Evolutionary conservation across 1,284 basidiomycete genomes (phyloP).

Genomic region (Pseudozyma hubeiensis): DNA sequence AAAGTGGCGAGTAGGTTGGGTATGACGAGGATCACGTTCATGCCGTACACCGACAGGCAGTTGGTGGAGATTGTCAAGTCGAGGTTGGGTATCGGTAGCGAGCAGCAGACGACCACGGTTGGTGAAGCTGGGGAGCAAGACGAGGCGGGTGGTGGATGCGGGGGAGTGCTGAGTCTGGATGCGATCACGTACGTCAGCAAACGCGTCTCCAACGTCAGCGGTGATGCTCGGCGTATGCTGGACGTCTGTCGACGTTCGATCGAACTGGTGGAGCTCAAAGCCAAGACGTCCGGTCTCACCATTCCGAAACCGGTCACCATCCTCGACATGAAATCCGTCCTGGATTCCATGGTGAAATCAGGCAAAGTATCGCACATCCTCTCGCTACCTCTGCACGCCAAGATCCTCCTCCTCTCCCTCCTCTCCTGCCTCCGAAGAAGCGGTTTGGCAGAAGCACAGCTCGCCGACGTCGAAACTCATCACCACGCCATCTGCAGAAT

Average conservation of each 20-base stretch:
- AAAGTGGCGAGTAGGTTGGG: slow-evolving; percentile 92
- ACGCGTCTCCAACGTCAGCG: slow-evolving; percentile 90
- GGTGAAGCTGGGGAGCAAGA: background rate
- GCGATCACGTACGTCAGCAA: slow-evolving; percentile 90
- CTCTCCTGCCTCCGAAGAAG: slow-evolving; percentile 84
- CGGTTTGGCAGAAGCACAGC: slow-evolving; percentile 87
- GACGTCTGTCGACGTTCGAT: slow-evolving; percentile 81
- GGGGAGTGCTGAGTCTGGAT: slow-evolving; percentile 74
- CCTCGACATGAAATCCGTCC: slow-evolving; percentile 82
- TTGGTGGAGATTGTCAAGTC: slow-evolving; percentile 87
- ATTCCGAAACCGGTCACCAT: slow-evolving; percentile 74
- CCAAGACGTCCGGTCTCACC: slow-evolving; percentile 51
- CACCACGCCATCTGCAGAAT: slow-evolving; percentile 54
- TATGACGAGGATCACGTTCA: slow-evolving; percentile 94
- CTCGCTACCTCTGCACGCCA: slow-evolving; percentile 58
- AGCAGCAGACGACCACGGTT: no score
- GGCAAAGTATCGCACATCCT: slow-evolving; percentile 74
- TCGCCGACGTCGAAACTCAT: slow-evolving; percentile 76
- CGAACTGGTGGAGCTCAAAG: slow-evolving; percentile 53
- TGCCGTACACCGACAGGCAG: slow-evolving; percentile 85
- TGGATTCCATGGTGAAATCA: slow-evolving; percentile 89
- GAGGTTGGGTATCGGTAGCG: slow-evolving; percentile 72
- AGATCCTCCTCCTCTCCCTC: slow-evolving; percentile 75
- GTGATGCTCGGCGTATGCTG: slow-evolving; percentile 91
- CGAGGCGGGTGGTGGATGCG: slow-evolving; percentile 73